Percentiles rank a stretch among this genome's conserved stretches.
Conservation (phyloP, 257 asterid species). For the Solanum peruvianum region DNA sequence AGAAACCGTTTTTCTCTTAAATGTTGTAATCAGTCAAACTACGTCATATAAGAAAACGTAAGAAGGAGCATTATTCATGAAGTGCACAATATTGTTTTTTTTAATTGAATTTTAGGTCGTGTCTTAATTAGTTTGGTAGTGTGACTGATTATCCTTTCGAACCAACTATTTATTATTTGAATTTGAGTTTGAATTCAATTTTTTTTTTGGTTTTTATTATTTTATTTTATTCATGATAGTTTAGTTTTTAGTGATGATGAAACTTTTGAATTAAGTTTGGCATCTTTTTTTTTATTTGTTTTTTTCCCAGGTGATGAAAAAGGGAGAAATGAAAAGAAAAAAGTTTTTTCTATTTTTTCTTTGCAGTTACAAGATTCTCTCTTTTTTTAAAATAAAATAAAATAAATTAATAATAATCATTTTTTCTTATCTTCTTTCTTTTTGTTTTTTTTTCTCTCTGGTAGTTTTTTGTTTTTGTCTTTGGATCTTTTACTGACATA, state of each 20-base stretch:
- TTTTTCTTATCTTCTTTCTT: background rate
- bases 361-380: background rate
- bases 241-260: background rate
- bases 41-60: background rate
- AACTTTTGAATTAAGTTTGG: background rate
- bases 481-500: constrained; percentile 40
- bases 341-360: background rate
- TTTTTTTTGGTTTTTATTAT: background rate
- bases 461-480: constrained; percentile 23
- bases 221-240: background rate
- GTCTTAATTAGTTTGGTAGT: background rate
- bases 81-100: background rate
- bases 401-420: background rate
- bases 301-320: background rate
- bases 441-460: background rate
- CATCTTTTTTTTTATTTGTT: background rate
- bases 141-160: background rate
- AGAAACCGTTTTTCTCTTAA: background rate
- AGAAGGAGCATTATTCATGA: background rate
- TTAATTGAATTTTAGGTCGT: background rate
- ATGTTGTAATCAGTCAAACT: background rate
- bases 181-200: background rate
- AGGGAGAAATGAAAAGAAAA: background rate
- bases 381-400: too few species aligned
- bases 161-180: background rate